Conservation (phyloP, 2,329 filamentous ascomycete genomes). For the Exophiala sp. region DNA sequence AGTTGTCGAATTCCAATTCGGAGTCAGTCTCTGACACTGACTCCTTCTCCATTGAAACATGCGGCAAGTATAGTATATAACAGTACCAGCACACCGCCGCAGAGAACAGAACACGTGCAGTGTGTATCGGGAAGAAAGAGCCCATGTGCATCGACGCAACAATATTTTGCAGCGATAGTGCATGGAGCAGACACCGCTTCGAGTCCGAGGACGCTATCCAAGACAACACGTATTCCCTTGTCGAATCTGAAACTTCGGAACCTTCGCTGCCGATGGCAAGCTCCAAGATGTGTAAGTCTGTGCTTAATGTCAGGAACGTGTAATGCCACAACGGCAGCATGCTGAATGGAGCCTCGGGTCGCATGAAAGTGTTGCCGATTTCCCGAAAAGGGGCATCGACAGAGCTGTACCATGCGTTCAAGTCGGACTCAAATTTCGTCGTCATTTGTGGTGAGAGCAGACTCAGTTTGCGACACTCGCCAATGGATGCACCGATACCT, state of each 20-base stretch:
- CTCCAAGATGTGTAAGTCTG: too few relatives aligned
- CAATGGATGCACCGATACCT: conserved; percentile 14
- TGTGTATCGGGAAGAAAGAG: too few relatives aligned
- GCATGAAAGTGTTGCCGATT: background rate
- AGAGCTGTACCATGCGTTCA: conserved; percentile 10
- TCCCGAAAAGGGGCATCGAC: background rate
- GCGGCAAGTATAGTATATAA: conserved; percentile 15
- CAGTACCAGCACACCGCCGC: conserved; percentile 9
- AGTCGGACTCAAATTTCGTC: conserved; percentile 14
- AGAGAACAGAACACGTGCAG: too few relatives aligned
- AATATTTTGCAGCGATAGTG: too few relatives aligned
- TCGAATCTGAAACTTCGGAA: too few relatives aligned
- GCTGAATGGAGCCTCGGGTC: conserved; percentile 10
- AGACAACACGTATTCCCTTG: too few relatives aligned
- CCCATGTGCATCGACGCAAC: too few relatives aligned
- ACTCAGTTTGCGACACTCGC: conserved; percentile 12
- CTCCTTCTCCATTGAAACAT: background rate
- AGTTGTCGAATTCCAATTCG: background rate
- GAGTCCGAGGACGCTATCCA: too few relatives aligned
- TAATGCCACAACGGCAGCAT: conserved; percentile 16
- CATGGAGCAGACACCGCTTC: too few relatives aligned
- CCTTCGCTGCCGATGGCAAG: too few relatives aligned
- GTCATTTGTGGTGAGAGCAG: conserved; percentile 3
- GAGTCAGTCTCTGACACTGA: background rate
- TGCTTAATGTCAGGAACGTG: conserved; percentile 12